Evolutionary conservation across 257 asterid genomes (phyloP), one percentile per base, ranked within the genome.

Genomic region (Vinca minor): DNA sequence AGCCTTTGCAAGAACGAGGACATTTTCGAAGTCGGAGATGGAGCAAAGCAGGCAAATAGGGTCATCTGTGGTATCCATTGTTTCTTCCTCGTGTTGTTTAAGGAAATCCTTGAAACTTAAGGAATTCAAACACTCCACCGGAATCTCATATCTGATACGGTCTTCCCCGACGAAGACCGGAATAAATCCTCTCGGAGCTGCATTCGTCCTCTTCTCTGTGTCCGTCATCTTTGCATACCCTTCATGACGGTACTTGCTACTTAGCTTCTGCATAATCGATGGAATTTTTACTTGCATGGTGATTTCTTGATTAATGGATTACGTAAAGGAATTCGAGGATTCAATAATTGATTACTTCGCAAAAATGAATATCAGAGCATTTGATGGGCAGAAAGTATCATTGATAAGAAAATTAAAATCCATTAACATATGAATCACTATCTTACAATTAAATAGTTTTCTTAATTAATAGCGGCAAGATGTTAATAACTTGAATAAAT

Each of bases 161-260:
- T 26, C 59, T 52, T 52, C 59, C 8, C 59, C 59, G 3, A 52
- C 35, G n/a, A 17, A 52, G 8, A 52, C 59, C 8, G 59, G 59
- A 12, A 52, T 14, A 7, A 25, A 52, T 26, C 59, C 59, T 52
- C n/a, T 52, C 35, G 35, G 59, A 25, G 59, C 59, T 21, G n/a
- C 5, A 23, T 13, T 52, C 35, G 12, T 52, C 35, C 13, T 52
- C 35, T 26, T 25, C n/a, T 1, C 35, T 4, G 11, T 29, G 12
- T 52, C 59, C 35, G 13, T 52, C 59, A 52, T 52, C 35, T 4
- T 52, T 8, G 3, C 35, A 14, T 52, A 25, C 35, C n/a, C 35
- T 25, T 52, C 59, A 12, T 52, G 59, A n/a, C n/a, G n/a, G n/a
- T n/a, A n/a, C 56, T 17, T 49, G 56, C 15, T 23, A 3, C 32